Evolutionary conservation across 2,329 filamentous ascomycete species (phyloP), one percentile per base, ranked within the genome.

Genomic region (Onygenales sp.): DNA sequence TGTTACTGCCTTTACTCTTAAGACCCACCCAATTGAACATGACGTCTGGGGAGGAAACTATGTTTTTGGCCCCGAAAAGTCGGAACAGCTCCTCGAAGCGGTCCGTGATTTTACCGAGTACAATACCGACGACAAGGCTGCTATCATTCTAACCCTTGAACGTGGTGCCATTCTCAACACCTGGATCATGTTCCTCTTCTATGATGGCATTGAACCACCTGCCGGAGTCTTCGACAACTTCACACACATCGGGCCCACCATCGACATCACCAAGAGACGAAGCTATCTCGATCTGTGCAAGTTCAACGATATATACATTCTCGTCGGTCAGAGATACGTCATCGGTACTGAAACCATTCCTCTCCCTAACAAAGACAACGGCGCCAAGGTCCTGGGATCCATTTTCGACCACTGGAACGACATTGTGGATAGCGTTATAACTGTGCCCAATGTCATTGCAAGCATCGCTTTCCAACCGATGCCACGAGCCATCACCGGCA

Each of bases 121-220:
- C 63, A 80, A 81, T 61, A 68, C 73, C 0, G 81, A 85, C 59
- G 71, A 76, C 55, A 83, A 82, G 63, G 82, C 81, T 1, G 80
- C 74, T 9, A 75, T 85, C 46, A 84, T 84, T 57, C 64, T 79
- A 48, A 84, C 80, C 0, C 72, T 75, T 2, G 31, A 33, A 6
- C 39, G 21, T 17, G 62, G 72, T 2, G 70, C 70, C 10, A 54
- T 75, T 0, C 59, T 81, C 47, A 72, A 82, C 55, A 69, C 77
- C n/a, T 83, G 80, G 78, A 73, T 81, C 54, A 66, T 85, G 55
- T 84, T 85, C 65, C 63, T 82, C 41, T 84, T 82, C 69, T 85
- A 84, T 64, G 79, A 85, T 63, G 82, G 78, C 1, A 73, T 75
- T 0, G 64, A 68, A 50, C 76, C 75, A 0, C 81, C 82, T 0